A percentile compares a stretch with the other conserved stretches of the same genome.
Conservation (phyloP, 2,329 filamentous ascomycete species). For the Verticillium klebahnii region DNA sequence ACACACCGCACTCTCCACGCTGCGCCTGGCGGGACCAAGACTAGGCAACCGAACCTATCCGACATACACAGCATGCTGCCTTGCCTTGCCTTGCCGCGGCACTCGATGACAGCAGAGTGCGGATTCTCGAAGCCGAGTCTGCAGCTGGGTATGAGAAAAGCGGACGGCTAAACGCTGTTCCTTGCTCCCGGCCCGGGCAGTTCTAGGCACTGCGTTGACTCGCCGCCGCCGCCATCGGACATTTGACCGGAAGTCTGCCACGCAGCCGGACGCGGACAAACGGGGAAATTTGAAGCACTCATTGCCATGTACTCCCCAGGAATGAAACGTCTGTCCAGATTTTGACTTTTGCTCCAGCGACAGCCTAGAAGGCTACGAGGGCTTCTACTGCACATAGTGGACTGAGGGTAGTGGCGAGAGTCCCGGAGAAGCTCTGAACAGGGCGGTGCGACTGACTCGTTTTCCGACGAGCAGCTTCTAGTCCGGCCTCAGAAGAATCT, state of each 20-base stretch:
- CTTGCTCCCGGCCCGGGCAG: no score
- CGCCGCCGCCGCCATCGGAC: not conserved
- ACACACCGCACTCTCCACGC: not conserved
- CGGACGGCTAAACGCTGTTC: not conserved
- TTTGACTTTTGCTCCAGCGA: not conserved
- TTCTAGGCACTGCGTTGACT: not conserved
- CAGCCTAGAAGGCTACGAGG: not conserved
- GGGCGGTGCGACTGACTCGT: not conserved
- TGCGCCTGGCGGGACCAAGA: not conserved
- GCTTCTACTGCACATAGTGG: not conserved
- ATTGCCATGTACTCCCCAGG: not conserved
- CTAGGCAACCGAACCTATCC: not conserved
- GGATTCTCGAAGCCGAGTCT: not conserved
- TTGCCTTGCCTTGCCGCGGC: not conserved
- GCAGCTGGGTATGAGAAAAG: not conserved
- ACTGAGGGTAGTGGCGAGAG: not conserved
- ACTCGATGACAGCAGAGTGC: not conserved
- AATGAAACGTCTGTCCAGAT: not conserved
- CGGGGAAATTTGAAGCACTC: not conserved
- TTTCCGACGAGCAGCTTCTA: not conserved
- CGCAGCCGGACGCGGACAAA: not conserved
- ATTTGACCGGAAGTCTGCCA: not conserved
- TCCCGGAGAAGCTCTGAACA: not conserved
- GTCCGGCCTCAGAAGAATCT: not conserved
- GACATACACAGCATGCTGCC: not conserved